Base-by-base conservation (phyloP, 2,329 filamentous ascomycete species). In the Aspergillus carbonarius region DNA sequence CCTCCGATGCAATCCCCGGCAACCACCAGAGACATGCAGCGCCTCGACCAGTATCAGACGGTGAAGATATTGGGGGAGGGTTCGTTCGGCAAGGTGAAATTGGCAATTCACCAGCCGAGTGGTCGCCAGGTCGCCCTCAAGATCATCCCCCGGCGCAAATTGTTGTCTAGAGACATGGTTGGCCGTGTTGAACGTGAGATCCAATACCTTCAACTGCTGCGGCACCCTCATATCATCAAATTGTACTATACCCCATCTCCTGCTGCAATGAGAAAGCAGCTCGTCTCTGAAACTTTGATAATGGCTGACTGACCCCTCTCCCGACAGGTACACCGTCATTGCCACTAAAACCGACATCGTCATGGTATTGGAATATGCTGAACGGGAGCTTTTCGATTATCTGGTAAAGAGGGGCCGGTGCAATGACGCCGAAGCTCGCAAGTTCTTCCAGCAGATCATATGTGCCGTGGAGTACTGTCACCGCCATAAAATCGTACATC, bases 391-490 rank as follows among this genome's bases (percentile, higher is more conserved):
- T 60, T 99, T 99, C 78, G 93, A 99, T 77, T 98, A 98, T 78
- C 95, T 99, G 62, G 95, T 99, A 59, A 89, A 93, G 72, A 88
- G 97, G 72, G 95, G 95, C 56, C 88, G 91, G 72, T 92, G 98
- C 84, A 87, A 89, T 67, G 95, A 99, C 76, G 84, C 88, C 60
- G 91, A 96, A 74, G 95, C 95, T n/a, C 88, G 95, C 58, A 92
- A 93, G 67, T 97, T 99, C 81, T 99, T 99, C 77, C 95, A 99
- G 77, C 95, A 99, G 77, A 99, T 99, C 78, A 90, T 99, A 55
- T 97, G 95, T 75, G 95, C 95, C 44, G 95, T 99, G 67, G 95
- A 99, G 75, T 99, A 99, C 79, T 99, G 95, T 72, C 95, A 99
- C 78, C 86, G 95, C 62, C 95, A 99, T 81, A 98, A 98, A 80